phyloP scores from a whole-genome alignment of 169 alveolate genomes.

The Plasmodium blacklocki region DNA sequence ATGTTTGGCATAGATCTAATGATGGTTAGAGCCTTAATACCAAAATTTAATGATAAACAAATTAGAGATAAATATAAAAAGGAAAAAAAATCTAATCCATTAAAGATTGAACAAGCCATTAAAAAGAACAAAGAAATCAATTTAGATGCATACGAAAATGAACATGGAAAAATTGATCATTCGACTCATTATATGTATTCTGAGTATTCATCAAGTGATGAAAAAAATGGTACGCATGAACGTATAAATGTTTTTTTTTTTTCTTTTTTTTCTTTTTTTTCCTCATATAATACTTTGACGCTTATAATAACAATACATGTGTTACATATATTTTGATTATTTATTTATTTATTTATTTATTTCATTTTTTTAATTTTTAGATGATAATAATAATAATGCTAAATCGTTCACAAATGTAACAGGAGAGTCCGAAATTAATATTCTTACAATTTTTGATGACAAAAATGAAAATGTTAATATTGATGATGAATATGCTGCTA shows the following conservation, averaged over 20 bases:
- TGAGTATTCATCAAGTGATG: conserved; percentile 77
- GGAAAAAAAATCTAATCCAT: conserved; percentile 83
- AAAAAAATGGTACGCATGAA: conserved; percentile 44
- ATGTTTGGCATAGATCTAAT: conserved; percentile 85
- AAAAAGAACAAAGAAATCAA: conserved; percentile 77
- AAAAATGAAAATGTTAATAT: conserved; percentile 18
- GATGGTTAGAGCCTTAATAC: conserved; percentile 83
- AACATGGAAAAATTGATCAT: conserved; percentile 83
- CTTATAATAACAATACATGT: background rate
- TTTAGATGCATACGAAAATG: conserved; percentile 81
- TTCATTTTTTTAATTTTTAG: conserved; percentile 15
- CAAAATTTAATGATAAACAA: conserved; percentile 84
- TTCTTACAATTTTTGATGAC: conserved; percentile 43
- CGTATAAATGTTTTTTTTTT: background rate
- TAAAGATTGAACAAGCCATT: conserved; percentile 78
- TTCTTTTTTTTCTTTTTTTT: background rate
- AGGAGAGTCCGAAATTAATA: conserved; percentile 39
- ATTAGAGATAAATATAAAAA: conserved; percentile 83
- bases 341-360: background rate
- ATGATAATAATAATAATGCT: background rate
- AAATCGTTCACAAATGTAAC: background rate
- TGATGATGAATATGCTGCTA: background rate
- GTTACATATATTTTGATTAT: background rate
- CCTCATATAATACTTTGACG: background rate
- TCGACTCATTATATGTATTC: conserved; percentile 78